phyloP scores from a whole-genome alignment of 345 rosid species.

The Salix koriyanagi region DNA sequence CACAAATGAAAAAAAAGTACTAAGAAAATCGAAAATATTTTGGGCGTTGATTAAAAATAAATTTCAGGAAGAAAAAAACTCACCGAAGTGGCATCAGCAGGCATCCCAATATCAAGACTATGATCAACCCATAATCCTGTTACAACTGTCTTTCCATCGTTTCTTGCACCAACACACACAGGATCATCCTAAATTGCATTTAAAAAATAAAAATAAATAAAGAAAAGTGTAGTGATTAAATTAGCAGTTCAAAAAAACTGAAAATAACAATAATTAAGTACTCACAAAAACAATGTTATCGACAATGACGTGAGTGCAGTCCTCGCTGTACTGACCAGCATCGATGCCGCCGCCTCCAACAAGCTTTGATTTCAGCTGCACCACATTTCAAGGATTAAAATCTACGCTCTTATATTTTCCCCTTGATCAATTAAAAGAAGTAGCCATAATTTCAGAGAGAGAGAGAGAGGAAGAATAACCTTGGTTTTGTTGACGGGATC shows the following conservation, averaged over 20 bases:
- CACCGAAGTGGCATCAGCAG: constrained; percentile 65
- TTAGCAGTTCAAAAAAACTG: not conserved
- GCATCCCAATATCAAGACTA: constrained; percentile 64
- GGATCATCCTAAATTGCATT: constrained; percentile 63
- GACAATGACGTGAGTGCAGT: constrained; percentile 68
- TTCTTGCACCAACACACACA: constrained; percentile 61
- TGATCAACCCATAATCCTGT: constrained; percentile 85
- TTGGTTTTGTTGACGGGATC: constrained; percentile 34
- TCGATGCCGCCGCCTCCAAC: constrained; percentile 67
- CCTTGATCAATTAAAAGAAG: not conserved
- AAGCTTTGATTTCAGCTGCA: constrained; percentile 70
- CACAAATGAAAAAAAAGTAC: not conserved
- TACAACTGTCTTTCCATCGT: constrained; percentile 65
- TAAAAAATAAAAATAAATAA: not conserved
- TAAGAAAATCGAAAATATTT: not conserved
- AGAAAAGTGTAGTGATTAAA: not conserved
- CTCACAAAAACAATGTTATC: constrained; percentile 63
- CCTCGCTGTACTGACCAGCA: constrained; percentile 36
- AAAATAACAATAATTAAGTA: not conserved
- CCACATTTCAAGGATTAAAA: not conserved
- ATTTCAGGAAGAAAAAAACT: constrained; percentile 19
- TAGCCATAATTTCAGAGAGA: not conserved
- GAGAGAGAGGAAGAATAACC: constrained; percentile 21
- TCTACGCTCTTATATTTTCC: not conserved
- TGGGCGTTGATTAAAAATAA: not conserved